Evolutionary conservation across 306 rosid species (phyloP).

Genomic region (Coriaria nepalensis): DNA sequence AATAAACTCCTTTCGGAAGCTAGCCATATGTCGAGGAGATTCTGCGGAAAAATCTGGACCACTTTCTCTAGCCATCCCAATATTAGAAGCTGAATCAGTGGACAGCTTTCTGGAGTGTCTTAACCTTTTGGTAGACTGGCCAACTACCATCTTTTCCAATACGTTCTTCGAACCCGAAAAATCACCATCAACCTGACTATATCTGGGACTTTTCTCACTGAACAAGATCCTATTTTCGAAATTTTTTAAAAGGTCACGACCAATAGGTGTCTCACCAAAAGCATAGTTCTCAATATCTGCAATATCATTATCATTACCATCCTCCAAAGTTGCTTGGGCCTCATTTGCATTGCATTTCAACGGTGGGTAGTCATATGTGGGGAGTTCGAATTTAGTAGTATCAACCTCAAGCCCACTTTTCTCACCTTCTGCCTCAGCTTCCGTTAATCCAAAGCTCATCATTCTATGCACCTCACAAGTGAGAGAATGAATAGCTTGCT

Average conservation of each 20-base stretch:
- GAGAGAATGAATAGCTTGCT: conserved; percentile 77
- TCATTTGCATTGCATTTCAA: conserved; percentile 54
- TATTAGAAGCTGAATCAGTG: conserved; percentile 33
- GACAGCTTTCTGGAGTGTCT: conserved; percentile 50
- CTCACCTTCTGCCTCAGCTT: conserved; percentile 58
- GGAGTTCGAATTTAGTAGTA: conserved; percentile 41
- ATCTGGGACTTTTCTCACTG: conserved; percentile 64
- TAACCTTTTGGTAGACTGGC: conserved; percentile 53
- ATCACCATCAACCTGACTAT: conserved; percentile 51
- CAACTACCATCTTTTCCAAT: conserved; percentile 71
- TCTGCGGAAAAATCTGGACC: conserved; percentile 27
- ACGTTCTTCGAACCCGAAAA: conserved; percentile 39
- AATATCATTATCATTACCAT: conserved; percentile 41
- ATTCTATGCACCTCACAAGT: conserved; percentile 85
- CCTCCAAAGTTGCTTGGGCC: conserved; percentile 31
- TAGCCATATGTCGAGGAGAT: conserved; percentile 35
- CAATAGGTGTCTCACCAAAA: conserved; percentile 71
- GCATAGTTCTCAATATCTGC: conserved; percentile 77
- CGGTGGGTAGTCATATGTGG: conserved; percentile 67
- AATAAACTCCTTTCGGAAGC: conserved; percentile 47
- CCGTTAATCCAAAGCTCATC: conserved; percentile 79
- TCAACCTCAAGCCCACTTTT: conserved; percentile 24
- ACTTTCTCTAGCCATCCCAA: conserved; percentile 40
- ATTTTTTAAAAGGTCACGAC: conserved; percentile 43
- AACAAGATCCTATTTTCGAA: conserved; percentile 67